Conservation (phyloP, 352 stramenopile genomes). For the Globisporangium spiculum region DNA sequence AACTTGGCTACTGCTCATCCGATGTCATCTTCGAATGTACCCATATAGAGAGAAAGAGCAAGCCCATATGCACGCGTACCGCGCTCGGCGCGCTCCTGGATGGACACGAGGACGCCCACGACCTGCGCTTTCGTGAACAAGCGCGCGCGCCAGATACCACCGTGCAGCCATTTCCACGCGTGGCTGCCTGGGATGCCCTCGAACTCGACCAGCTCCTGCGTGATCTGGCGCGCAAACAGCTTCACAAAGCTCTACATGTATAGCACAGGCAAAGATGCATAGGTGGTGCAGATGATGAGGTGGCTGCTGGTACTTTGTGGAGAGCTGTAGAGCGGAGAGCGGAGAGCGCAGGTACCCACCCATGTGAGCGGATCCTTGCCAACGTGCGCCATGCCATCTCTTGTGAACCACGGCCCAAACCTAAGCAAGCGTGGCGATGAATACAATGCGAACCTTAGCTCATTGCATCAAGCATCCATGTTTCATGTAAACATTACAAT, state of each 20-base stretch:
- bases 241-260: slow-evolving; percentile 57
- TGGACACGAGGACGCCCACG: slow-evolving; percentile 53
- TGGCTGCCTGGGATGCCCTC: slow-evolving; percentile 56
- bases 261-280: neutral
- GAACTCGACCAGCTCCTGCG: slow-evolving; percentile 35
- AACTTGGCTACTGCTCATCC: neutral
- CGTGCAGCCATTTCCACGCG: slow-evolving; percentile 36
- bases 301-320: neutral
- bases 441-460: neutral
- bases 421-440: neutral
- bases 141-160: slow-evolving; percentile 20
- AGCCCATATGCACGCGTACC: slow-evolving; percentile 24
- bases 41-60: neutral
- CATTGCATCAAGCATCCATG: neutral
- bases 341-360: slow-evolving; percentile 34
- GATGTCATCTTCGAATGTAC: neutral
- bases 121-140: slow-evolving; percentile 74
- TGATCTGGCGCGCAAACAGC: slow-evolving; percentile 50
- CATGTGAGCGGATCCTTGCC: slow-evolving; percentile 41
- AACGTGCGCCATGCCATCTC: slow-evolving; percentile 12
- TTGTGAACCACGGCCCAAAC: neutral
- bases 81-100: slow-evolving; percentile 48
- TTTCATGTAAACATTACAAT: neutral
- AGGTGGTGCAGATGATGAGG: neutral
- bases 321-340: neutral